A percentile compares a stretch with the other conserved stretches of the same genome.
phyloP scores from a whole-genome alignment of 2,329 filamentous ascomycete species.

The Trichoderma lentiforme region DNA sequence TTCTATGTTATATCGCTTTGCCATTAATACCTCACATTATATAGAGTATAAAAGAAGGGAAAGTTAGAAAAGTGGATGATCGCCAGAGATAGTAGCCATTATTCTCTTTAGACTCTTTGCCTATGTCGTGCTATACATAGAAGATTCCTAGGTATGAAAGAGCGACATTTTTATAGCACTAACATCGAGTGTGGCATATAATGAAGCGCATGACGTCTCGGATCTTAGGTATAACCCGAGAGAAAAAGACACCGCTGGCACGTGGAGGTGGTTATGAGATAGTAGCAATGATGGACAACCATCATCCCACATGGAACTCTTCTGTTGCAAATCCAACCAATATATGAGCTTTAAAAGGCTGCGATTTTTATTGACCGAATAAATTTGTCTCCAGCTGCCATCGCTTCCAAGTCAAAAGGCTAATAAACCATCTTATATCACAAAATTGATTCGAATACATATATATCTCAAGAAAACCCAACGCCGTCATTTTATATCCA shows the following conservation, averaged over 20 bases:
- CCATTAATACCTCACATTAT: background rate
- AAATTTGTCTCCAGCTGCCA: background rate
- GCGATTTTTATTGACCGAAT: background rate
- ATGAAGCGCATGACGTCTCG: background rate
- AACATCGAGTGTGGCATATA: background rate
- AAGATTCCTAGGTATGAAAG: background rate
- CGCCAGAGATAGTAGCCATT: background rate
- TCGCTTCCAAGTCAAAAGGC: background rate
- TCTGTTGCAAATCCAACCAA: background rate
- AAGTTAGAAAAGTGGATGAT: background rate
- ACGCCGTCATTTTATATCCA: background rate
- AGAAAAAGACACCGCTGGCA: background rate
- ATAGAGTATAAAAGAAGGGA: background rate
- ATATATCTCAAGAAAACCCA: background rate
- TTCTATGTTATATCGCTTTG: background rate
- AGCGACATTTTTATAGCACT: background rate
- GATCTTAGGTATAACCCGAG: background rate
- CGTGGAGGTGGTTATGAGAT: background rate
- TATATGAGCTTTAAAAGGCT: background rate
- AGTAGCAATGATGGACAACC: background rate
- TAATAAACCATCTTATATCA: background rate
- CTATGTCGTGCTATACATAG: background rate
- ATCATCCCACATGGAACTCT: background rate
- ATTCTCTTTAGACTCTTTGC: background rate
- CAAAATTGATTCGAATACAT: background rate